A percentile compares a stretch with the other conserved stretches of the same genome.
Conservation (phyloP, 2,329 filamentous ascomycete species). For the Arthrobotrys entomopaga region DNA sequence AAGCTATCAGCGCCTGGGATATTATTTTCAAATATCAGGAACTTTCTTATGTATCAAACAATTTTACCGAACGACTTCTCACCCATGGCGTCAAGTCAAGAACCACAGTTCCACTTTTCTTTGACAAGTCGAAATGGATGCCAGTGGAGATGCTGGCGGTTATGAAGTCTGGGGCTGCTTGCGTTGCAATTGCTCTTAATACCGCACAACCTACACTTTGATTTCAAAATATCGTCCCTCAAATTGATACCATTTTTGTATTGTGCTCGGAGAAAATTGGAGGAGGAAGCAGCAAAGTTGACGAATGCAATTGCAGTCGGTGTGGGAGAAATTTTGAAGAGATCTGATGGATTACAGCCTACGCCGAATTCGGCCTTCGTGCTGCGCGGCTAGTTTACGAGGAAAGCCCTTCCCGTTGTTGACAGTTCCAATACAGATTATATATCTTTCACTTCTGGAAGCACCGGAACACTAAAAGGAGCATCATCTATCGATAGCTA, state of each 20-base stretch:
- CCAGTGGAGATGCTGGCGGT: constrained; percentile 64
- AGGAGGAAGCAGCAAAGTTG: no score
- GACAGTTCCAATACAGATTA: constrained; percentile 27
- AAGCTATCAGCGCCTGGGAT: constrained; percentile 6
- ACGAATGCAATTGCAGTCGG: no score
- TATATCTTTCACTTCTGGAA: constrained; percentile 16
- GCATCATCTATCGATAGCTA: no score
- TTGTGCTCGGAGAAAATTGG: background rate
- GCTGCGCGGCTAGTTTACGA: no score
- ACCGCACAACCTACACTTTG: constrained; percentile 65
- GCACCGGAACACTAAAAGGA: constrained; percentile 11
- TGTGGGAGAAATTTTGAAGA: no score
- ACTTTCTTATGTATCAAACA: no score
- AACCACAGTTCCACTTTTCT: constrained; percentile 61
- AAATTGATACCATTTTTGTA: background rate
- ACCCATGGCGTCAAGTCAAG: background rate
- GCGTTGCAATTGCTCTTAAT: constrained; percentile 66
- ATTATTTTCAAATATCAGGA: no score
- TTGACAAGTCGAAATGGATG: constrained; percentile 67
- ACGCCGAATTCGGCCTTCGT: no score
- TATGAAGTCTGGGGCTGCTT: constrained; percentile 66
- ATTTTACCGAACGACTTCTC: background rate
- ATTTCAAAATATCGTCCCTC: constrained; percentile 58
- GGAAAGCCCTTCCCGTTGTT: background rate
- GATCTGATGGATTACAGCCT: no score